These are phyloP conservation scores for Aspergillus mulundensis DNA, from an alignment of 495 filamentous ascomycete species.

Conservation along the genomic window DNA sequence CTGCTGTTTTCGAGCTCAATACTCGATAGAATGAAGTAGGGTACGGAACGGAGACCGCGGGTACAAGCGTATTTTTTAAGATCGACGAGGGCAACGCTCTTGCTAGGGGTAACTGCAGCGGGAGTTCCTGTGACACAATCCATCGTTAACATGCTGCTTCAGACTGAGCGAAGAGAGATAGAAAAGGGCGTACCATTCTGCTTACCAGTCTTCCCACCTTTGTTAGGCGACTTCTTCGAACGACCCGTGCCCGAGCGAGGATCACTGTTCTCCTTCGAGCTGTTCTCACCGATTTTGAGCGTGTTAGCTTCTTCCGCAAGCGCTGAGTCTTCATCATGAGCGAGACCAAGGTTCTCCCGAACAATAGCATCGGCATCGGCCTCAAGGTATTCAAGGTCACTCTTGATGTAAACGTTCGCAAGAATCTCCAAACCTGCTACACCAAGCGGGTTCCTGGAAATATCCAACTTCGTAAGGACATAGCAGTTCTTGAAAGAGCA, in stretches of 20 bases:
- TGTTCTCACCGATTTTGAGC: constrained; percentile 12
- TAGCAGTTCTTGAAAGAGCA: constrained; percentile 40
- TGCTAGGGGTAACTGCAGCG: constrained; percentile 8
- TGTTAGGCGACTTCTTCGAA: constrained; percentile 16
- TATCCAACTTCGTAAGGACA: constrained; percentile 41
- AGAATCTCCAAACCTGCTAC: constrained; percentile 40
- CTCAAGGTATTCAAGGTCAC: constrained; percentile 31
- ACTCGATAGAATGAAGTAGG: constrained; percentile 39
- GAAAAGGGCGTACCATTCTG: constrained; percentile 13
- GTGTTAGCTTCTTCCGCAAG: constrained; percentile 1
- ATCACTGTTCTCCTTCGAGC: constrained; percentile 13
- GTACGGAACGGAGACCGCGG: constrained; percentile 43
- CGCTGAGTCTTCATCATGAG: background rate
- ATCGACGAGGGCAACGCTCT: constrained; percentile 14
- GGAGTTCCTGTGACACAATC: background rate
- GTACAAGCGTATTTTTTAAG: constrained; percentile 31
- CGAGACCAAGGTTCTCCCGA: background rate
- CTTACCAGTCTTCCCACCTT: constrained; percentile 18
- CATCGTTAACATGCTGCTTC: background rate
- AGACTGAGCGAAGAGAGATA: background rate
- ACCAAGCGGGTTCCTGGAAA: constrained; percentile 42
- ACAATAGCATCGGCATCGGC: constrained; percentile 17
- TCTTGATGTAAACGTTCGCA: constrained; percentile 37
- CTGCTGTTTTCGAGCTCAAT: constrained; percentile 33
- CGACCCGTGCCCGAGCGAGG: constrained; percentile 4